Evolutionary conservation across 495 filamentous ascomycete species (phyloP).

Genomic region (Friedmanniomyces endolithicus): DNA sequence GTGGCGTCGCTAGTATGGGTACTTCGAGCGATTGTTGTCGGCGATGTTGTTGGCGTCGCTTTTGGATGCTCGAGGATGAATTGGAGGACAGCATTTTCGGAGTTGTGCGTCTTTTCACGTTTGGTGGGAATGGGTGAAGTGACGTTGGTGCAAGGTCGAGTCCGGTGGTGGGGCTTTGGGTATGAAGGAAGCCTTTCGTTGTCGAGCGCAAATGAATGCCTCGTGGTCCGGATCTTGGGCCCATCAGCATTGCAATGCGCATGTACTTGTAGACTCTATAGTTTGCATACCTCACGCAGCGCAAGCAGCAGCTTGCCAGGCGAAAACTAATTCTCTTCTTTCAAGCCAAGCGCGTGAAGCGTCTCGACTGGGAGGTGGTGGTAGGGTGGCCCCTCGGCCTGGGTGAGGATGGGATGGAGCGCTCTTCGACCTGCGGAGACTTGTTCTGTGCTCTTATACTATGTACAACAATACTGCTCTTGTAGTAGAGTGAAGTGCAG

Average conservation of each 20-base stretch:
- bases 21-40: slow-evolving; percentile 68
- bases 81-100: slow-evolving; percentile 66
- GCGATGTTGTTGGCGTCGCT: slow-evolving; percentile 63
- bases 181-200: slow-evolving; percentile 5
- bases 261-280: background rate
- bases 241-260: background rate
- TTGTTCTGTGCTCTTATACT: background rate
- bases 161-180: slow-evolving; percentile 5
- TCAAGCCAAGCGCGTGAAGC: background rate
- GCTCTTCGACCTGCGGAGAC: background rate
- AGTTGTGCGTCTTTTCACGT: slow-evolving; percentile 1
- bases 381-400: background rate
- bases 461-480: slow-evolving; percentile 14
- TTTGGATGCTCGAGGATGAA: slow-evolving; percentile 50
- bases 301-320: slow-evolving; percentile 59
- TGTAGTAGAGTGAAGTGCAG: background rate
- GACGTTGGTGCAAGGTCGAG: slow-evolving; percentile 17
- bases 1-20: slow-evolving; percentile 17
- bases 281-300: slow-evolving; percentile 59
- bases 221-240: slow-evolving; percentile 8
- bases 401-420: background rate
- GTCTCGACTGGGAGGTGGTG: background rate
- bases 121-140: background rate
- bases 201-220: slow-evolving; percentile 12
- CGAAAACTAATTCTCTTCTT: slow-evolving; percentile 24